Base-by-base conservation (phyloP, 768 basidiomycete species). In the Fomitopsis serialis region DNA sequence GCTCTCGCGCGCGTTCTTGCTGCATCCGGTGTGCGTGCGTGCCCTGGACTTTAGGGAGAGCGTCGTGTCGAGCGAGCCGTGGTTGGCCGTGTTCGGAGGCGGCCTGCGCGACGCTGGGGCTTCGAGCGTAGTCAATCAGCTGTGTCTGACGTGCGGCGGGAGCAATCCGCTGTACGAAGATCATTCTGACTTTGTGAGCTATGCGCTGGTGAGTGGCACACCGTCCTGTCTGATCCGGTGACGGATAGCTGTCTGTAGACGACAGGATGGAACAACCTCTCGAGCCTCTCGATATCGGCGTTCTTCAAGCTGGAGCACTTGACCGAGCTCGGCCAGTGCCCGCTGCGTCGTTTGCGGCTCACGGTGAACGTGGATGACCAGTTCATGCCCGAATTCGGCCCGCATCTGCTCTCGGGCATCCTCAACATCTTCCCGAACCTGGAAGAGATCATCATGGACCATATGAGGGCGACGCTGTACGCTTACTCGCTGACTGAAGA, bases 391-490 rank as follows among this genome's bases (percentile, higher is more conserved):
- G 29, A 48, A 21, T 50, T 45, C 48, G 12, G 34, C 29, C 48
- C 56, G 1, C 8, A 17, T 6, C 2, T 57, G 4, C 25, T 57
- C n/a, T 27, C 15, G 4, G 42, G 42, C n/a, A 42, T 57, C 12
- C 35, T 54, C 13, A 9, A 24, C n/a, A n/a, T 19, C 12, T 45
- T 54, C 6, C 48, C 52, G 1, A 10, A 29, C 35, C 27, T 57
- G 6, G 56, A 57, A 34, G 56, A 57, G 37, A 27, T 57, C 25
- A 24, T 47, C 8, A 25, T 57, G 13, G 52, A 57, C 43, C 37
- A 50, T 17, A 19, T 15, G 15, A 23, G 35, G 9, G n/a, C 34
- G 27, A 23, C 9, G 2, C 17, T 11, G 15, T 49, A 12, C 48
- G n/a, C 44, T 10, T 52, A 46, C 2, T 2, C 49, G 21, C 52